Evolutionary conservation across 2,329 filamentous ascomycete genomes (phyloP), one percentile per base, ranked within the genome.

Genomic region (Penicillium palitans): DNA sequence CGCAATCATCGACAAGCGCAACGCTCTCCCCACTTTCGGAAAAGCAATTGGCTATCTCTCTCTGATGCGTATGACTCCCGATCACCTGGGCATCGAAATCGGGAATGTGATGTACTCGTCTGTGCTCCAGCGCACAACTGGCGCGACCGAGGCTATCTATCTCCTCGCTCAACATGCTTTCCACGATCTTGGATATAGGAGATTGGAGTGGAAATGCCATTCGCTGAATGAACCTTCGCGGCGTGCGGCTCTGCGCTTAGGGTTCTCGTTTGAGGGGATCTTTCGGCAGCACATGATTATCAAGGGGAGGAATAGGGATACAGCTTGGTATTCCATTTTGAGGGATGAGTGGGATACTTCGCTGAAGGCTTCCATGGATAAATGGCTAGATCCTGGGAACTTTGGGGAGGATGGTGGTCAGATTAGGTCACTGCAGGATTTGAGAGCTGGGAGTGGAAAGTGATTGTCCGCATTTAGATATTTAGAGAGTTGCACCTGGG

Each of bases 121-220:
- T 0, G 61, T 65, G 1, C 68, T 88, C 17, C 81, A 84, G 66
- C 78, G 81, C 15, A 87, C 84, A 0, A 76, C 78, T 0, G 79
- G 77, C 7, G 81, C 84, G 0, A 88, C 85, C 0, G 86, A 88
- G 68, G 78, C 80, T 0, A 77, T 83, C 60, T 87, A 82, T 59
- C 72, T 88, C 1, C 68, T 87, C n/a, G 76, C 83, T 44, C 74
- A 74, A 39, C 76, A 84, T 55, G 79, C 79, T 0, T 84, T 88
- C 62, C 80, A 83, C 4, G 76, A 78, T 2, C 67, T 87, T 24
- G 78, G 81, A 0, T 86, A 84, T 66, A 70, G 80, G 4, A 76
- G 86, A 8, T 79, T 87, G 4, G 85, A 88, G 69, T 89, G 87
- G 86, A 89, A 88, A 65, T 85, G 83, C 53, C 80, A 88, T 66